A percentile compares a stretch with the other conserved stretches of the same genome.
Evolutionary conservation across 768 basidiomycete species (phyloP).

Genomic region (Lentinula guzmanii): DNA sequence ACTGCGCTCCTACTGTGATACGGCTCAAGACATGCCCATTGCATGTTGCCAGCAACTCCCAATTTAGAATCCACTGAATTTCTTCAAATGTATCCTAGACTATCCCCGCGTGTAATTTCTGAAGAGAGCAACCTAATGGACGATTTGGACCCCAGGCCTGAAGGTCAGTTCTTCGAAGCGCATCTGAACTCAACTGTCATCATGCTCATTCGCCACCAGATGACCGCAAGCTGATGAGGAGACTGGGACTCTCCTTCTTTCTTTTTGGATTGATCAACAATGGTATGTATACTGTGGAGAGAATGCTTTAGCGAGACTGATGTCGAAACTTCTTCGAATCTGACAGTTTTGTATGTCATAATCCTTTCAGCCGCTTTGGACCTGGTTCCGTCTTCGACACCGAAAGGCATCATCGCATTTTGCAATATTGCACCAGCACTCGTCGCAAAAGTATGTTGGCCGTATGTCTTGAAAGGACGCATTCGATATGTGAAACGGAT

Average conservation of each 20-base stretch:
- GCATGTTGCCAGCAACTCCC: not conserved
- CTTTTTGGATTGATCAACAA: constrained; percentile 92
- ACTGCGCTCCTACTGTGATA: not conserved
- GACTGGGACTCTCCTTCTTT: constrained; percentile 69
- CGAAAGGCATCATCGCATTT: constrained; percentile 92
- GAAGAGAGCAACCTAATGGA: constrained; percentile 1
- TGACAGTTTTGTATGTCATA: constrained; percentile 85
- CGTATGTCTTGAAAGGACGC: constrained; percentile 80
- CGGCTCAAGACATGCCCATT: constrained; percentile 1
- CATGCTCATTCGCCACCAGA: constrained; percentile 2
- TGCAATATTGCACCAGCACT: constrained; percentile 92
- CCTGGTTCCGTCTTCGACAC: constrained; percentile 84
- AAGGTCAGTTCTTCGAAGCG: not conserved
- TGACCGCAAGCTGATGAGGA: constrained; percentile 26
- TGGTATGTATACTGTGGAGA: constrained; percentile 34
- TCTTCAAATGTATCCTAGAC: not conserved
- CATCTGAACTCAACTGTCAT: not conserved
- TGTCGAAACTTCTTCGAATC: not conserved
- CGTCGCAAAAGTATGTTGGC: constrained; percentile 85
- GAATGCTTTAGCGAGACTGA: constrained; percentile 6
- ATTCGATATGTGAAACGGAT: constrained; percentile 78
- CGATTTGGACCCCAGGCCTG: not conserved
- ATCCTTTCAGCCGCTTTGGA: constrained; percentile 96
- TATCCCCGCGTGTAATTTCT: not conserved
- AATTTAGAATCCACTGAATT: not conserved